Evolutionary conservation across 2,329 filamentous ascomycete species (phyloP).

Genomic region (Zarea fungicola): DNA sequence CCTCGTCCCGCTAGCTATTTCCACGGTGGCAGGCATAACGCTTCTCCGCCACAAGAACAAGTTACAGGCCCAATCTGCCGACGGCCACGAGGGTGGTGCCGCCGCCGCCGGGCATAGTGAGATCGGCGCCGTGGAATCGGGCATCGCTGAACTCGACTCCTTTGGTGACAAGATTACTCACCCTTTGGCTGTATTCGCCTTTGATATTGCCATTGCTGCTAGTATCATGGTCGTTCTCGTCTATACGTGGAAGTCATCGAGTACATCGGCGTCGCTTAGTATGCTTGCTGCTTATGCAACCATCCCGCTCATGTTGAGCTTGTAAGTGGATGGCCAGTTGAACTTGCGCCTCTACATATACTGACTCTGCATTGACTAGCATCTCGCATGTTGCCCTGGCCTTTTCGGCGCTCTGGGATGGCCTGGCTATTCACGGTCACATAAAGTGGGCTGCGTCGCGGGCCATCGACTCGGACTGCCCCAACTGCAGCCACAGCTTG

Average conservation of each 20-base stretch:
- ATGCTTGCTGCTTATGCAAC: slow-evolving; percentile 40
- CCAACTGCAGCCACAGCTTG: slow-evolving; percentile 34
- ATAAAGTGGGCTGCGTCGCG: slow-evolving; percentile 36
- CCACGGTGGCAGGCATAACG: slow-evolving; percentile 24
- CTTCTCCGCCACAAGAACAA: slow-evolving; percentile 16
- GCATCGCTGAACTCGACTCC: slow-evolving; percentile 3
- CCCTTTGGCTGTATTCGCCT: slow-evolving; percentile 33
- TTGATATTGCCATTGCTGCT: slow-evolving; percentile 31
- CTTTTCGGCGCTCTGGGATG: slow-evolving; percentile 33
- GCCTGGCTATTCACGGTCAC: slow-evolving; percentile 33
- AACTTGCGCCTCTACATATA: not conserved
- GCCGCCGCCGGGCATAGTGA: slow-evolving; percentile 3
- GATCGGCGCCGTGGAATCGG: slow-evolving; percentile 11
- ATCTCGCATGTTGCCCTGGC: slow-evolving; percentile 34
- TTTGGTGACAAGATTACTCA: slow-evolving; percentile 18
- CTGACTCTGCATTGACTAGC: slow-evolving; percentile 19
- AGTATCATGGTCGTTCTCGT: slow-evolving; percentile 35
- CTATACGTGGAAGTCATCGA: slow-evolving; percentile 33
- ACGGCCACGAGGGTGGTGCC: not conserved
- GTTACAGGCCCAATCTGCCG: not conserved
- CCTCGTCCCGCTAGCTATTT: slow-evolving; percentile 34
- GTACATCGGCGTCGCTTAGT: slow-evolving; percentile 25
- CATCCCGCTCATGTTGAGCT: slow-evolving; percentile 35
- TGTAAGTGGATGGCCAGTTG: slow-evolving; percentile 26
- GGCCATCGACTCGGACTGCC: slow-evolving; percentile 34